Evolutionary conservation across 306 rosid genomes (phyloP), one percentile per base, ranked within the genome.

Genomic region (Biancaea sappan): DNA sequence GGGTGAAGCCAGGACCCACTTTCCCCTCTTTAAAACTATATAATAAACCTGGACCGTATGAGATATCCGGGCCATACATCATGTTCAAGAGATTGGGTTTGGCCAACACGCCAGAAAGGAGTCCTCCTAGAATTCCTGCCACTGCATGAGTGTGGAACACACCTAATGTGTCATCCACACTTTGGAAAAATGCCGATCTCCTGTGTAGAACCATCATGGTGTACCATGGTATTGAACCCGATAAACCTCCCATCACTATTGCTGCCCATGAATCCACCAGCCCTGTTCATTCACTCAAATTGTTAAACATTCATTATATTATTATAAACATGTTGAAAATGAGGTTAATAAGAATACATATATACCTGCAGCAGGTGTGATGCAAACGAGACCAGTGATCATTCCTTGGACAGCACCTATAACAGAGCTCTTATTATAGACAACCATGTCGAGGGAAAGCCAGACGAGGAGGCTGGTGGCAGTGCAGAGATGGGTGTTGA

Each of bases 321-420:
- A 53, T 64, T 21, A 58, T n/a, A n/a, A n/a, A n/a, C n/a, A n/a
- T n/a, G n/a, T n/a, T n/a, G n/a, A n/a, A n/a, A n/a, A n/a, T n/a
- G n/a, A n/a, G n/a, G n/a, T n/a, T n/a, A 31, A 31, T 31, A 31
- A 31, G 5, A 2, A 31, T 2, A 5, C 5, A 2, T 2, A 4
- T 4, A 22, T 76, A 91, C 92, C 94, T 84, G 92, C 97, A 8
- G 84, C 97, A 7, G 97, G 97, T 10, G 97, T 91, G 78, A 91
- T 89, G 78, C 97, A 91, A 18, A 89, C 95, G 8, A 91, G 95
- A 59, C 97, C 92, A 5, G 91, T 87, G 43, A 89, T 91, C 91
- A 89, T 91, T 75, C 97, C 97, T 68, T 89, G 95, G 12, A 91
- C 88, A 0, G 90, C 92, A 16, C 97, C 95, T 22, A 81, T 77